Percentiles rank a stretch among this genome's conserved stretches.
phyloP scores from a whole-genome alignment of 257 asterid genomes.

The Avicennia marina region DNA sequence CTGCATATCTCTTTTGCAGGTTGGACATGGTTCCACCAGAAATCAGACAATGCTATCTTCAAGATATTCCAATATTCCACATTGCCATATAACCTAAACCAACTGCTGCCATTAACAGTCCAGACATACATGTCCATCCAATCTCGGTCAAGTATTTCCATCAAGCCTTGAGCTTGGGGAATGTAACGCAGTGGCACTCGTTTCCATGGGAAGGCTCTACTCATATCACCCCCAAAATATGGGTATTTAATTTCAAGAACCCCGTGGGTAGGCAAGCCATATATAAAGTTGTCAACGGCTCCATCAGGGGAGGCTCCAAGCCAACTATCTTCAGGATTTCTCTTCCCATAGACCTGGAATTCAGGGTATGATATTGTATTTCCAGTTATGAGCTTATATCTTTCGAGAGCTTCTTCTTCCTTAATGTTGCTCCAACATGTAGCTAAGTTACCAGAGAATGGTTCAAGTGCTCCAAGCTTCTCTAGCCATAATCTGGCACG shows the following conservation, averaged over 20 bases:
- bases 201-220: conserved; percentile 51
- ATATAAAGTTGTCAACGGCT: conserved; percentile 31
- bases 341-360: conserved; percentile 48
- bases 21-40: conserved; percentile 89
- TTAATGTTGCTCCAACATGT: conserved; percentile 76
- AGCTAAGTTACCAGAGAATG: conserved; percentile 64
- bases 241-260: conserved; percentile 86
- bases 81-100: conserved; percentile 64
- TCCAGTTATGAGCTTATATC: conserved; percentile 58
- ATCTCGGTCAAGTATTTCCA: conserved; percentile 82
- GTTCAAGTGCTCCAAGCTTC: conserved; percentile 71
- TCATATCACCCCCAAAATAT: conserved; percentile 50
- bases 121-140: conserved; percentile 87
- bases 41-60: conserved; percentile 69
- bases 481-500: conserved; percentile 79
- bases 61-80: conserved; percentile 56
- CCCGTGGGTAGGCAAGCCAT: conserved; percentile 52
- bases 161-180: conserved; percentile 92
- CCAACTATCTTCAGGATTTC: conserved; percentile 43
- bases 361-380: conserved; percentile 40
- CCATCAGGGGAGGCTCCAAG: conserved; percentile 96
- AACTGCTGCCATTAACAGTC: conserved; percentile 76
- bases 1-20: conserved; percentile 66
- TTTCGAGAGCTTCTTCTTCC: conserved; percentile 75
- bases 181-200: conserved; percentile 63